Base-by-base conservation (phyloP, 202 grass and related monocot genomes). In the Elaeis oleifera region DNA sequence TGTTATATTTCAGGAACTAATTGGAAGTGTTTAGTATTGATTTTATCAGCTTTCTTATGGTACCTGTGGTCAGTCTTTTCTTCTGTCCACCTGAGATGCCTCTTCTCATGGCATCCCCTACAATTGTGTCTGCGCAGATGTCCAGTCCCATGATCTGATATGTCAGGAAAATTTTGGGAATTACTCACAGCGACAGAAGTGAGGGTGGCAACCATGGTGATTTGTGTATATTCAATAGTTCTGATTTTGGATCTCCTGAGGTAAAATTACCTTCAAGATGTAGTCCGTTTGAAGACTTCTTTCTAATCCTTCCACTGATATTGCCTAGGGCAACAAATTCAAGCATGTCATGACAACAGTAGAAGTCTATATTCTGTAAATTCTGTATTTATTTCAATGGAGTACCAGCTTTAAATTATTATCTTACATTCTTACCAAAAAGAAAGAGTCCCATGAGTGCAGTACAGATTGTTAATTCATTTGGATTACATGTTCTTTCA, bases 51-150 rank as follows among this genome's bases (percentile, higher is more conserved):
- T 24, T n/a, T n/a, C 5, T 18, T 17, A 32, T 18, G 9, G 51
- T 62, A 88, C 80, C 84, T 66, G 80, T 88, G 17, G 84, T 88
- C 60, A 83, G 56, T 32, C 84, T 74, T 58, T 80, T 88, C 76
- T 77, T 79, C 53, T 84, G 69, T 13, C 80, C 85, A 26, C 80
- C 80, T 17, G 85, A 89, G 32, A 89, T 80, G 17, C 85, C 85
- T 80, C 84, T 80, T 39, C 54, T 69, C 84, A 88, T 88, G 13
- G 48, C 72, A 74, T 88, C 84, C 1, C 84, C 84, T 21, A 85
- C 76, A 58, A 85, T 68, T 16, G 58, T 80, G 16, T 85, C 77
- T 49, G 82, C 82, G 57, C 82, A 88, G 21, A 77, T 71, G 32
- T 88, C 76, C 52, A 88, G 58, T 20, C 85, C 84, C 56, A 88